These are phyloP conservation scores for Neonectria sp. DNA, from an alignment of 2,329 filamentous ascomycete genomes.

Conservation along the genomic window DNA sequence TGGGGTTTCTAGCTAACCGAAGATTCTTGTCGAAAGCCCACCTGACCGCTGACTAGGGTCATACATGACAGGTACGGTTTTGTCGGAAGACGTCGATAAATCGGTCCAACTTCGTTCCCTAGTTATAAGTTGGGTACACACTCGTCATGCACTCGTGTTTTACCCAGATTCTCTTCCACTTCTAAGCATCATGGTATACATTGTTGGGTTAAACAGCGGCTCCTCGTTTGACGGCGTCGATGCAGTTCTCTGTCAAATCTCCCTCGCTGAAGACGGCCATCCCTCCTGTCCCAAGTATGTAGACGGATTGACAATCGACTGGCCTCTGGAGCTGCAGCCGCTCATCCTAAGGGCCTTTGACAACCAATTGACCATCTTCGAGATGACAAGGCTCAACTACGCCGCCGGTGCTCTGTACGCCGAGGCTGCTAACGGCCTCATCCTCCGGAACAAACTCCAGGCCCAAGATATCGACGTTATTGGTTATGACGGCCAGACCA, in stretches of 20 bases:
- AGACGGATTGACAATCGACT: conserved; percentile 49
- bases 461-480: conserved; percentile 48
- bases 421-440: conserved; percentile 46
- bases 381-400: conserved; percentile 49
- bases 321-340: conserved; percentile 47
- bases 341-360: conserved; percentile 46
- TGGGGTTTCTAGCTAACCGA: too few relatives aligned
- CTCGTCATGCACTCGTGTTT: too few relatives aligned
- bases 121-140: too few relatives aligned
- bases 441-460: conserved; percentile 36
- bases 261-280: conserved; percentile 47
- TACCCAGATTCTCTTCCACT: too few relatives aligned
- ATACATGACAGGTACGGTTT: too few relatives aligned
- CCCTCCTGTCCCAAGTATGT: conserved; percentile 45
- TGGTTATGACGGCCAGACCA: conserved; percentile 51
- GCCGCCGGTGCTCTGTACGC: conserved; percentile 48
- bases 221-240: conserved; percentile 51
- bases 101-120: too few relatives aligned
- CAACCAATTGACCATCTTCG: conserved; percentile 48
- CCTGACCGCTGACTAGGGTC: too few relatives aligned
- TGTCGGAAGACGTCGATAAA: too few relatives aligned
- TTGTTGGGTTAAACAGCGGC: conserved; percentile 51
- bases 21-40: too few relatives aligned
- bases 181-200: conserved; percentile 33
- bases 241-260: conserved; percentile 48